Conservation (phyloP, 495 filamentous ascomycete genomes). For the Annulohypoxylon maeteangense region DNA sequence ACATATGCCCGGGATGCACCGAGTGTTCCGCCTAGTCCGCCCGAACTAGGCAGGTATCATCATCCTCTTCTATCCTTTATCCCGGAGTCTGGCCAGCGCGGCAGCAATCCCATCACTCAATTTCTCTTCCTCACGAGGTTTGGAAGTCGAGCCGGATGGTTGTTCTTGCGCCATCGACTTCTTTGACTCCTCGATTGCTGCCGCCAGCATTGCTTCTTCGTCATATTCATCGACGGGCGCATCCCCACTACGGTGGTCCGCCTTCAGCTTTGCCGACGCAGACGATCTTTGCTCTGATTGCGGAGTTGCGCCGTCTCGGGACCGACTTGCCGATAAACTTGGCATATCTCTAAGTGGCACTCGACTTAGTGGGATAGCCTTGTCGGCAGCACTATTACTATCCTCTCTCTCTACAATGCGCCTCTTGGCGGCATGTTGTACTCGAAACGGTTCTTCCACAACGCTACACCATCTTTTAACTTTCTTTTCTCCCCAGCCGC, state of each 20-base stretch:
- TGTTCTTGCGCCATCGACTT: slow-evolving; percentile 37
- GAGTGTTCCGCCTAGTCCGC: slow-evolving; percentile 16
- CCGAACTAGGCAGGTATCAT: slow-evolving; percentile 38
- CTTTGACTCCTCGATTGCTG: slow-evolving; percentile 55
- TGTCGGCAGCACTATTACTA: slow-evolving; percentile 38
- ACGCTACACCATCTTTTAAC: slow-evolving; percentile 82
- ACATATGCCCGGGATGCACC: slow-evolving; percentile 22
- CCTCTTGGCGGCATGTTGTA: slow-evolving; percentile 72
- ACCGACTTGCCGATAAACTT: slow-evolving; percentile 42
- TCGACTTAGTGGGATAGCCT: slow-evolving; percentile 53
- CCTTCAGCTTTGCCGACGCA: slow-evolving; percentile 1
- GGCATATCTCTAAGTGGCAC: slow-evolving; percentile 51
- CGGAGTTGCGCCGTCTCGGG: slow-evolving; percentile 35
- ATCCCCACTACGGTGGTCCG: slow-evolving; percentile 17
- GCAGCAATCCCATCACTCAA: slow-evolving; percentile 65
- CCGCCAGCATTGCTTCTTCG: slow-evolving; percentile 62
- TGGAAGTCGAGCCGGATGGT: slow-evolving; percentile 25
- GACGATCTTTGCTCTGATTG: slow-evolving; percentile 24
- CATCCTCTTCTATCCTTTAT: slow-evolving; percentile 53
- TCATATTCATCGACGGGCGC: slow-evolving; percentile 49
- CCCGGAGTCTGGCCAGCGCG: slow-evolving; percentile 62
- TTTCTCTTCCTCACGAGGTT: slow-evolving; percentile 47
- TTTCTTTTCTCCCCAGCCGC: slow-evolving; percentile 96
- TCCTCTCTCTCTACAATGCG: slow-evolving; percentile 45
- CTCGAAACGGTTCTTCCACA: slow-evolving; percentile 84